Percentiles rank a stretch among this genome's conserved stretches.
Evolutionary conservation across 148 eudicot genomes (phyloP).

Genomic region (Nepenthes mirabilis): DNA sequence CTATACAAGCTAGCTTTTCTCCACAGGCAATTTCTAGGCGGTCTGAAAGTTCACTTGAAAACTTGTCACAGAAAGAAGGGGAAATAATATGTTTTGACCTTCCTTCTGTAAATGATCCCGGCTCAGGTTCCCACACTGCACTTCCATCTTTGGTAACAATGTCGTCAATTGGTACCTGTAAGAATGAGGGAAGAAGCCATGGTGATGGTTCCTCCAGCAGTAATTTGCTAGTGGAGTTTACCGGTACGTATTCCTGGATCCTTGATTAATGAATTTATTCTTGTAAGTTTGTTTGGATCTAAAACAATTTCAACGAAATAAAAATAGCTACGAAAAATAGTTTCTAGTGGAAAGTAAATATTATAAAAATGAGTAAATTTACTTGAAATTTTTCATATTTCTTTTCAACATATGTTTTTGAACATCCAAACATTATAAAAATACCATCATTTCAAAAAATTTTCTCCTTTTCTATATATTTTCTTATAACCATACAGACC

Average conservation of each 20-base stretch:
- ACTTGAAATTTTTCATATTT: too few relatives aligned
- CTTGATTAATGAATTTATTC: background rate
- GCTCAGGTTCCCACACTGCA: background rate
- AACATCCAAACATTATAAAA: too few relatives aligned
- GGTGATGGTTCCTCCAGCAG: background rate
- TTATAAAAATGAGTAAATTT: too few relatives aligned
- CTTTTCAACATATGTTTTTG: too few relatives aligned
- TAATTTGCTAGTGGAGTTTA: background rate
- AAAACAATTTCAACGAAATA: too few relatives aligned
- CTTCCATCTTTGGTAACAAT: background rate
- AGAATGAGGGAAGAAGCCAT: background rate
- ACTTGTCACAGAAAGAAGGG: background rate
- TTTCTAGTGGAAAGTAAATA: too few relatives aligned
- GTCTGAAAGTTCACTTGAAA: background rate
- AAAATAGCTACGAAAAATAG: too few relatives aligned
- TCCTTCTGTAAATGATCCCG: background rate
- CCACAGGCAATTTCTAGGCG: background rate
- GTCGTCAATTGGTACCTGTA: background rate
- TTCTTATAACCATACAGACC: too few relatives aligned
- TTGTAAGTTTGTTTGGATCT: background rate
- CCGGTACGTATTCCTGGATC: slow-evolving; percentile 1
- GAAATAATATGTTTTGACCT: background rate
- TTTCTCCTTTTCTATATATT: too few relatives aligned
- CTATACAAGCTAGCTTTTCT: background rate
- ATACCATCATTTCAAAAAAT: too few relatives aligned